Base-by-base conservation (phyloP, 306 rosid genomes). In the Senna tora region DNA sequence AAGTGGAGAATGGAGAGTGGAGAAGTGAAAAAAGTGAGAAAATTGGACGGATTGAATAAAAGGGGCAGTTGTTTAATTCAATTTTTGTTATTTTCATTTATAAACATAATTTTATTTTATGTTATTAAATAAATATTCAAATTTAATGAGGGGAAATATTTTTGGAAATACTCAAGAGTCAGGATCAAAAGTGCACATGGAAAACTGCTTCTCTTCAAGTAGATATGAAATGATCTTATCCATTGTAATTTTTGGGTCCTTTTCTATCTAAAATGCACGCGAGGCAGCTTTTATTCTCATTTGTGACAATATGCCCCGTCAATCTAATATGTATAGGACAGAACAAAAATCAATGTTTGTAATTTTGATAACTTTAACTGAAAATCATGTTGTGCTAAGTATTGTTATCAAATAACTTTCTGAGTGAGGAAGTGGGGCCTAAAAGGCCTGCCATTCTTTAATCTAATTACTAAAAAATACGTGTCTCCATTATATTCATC, bases 11-110 rank as follows among this genome's bases (percentile, higher is more conserved):
- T 39, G 19, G 28, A 65, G 59, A 16, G n/a, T n/a, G n/a, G n/a
- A 65, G 59, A 16, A 56, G 43, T 69, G 65, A 34, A 74, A 58
- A 58, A 76, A 19, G 69, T 59, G 36, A 46, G 12, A 4, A 45
- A 39, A 36, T n/a, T 65, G 30, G 30, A 3, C 30, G 3, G 30
- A 25, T 54, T 30, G 54, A 67, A 72, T 45, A 21, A 50, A 9
- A n/a, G 65, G 14, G 53, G 49, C 36, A 28, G 51, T 36, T 20
- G 22, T 19, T 14, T 28, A 41, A 71, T 43, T 6, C 16, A 15
- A 13, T 45, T 38, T 9, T 7, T 52, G 0, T 34, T 72, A 41
- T 47, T 72, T 15, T 49, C 34, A n/a, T 9, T 36, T 36, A 65
- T 39, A 16, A 20, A 8, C 33, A n/a, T 49, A 49, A 6, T 47